Evolutionary conservation across 192 early-diverging fungal species (phyloP).

Genomic region (Piromyces sp.): DNA sequence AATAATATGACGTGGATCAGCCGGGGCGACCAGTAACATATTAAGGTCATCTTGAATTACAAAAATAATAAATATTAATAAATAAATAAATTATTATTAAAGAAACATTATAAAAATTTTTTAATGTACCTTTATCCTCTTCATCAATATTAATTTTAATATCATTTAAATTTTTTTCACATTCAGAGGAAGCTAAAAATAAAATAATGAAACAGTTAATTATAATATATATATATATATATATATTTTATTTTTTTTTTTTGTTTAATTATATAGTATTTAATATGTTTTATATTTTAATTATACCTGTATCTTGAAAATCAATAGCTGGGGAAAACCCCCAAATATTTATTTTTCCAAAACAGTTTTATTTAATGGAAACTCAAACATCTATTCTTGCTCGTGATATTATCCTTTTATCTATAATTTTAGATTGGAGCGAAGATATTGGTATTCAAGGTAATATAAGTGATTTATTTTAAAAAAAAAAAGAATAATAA

Average conservation of each 20-base stretch:
- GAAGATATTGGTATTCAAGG: constrained; percentile 10
- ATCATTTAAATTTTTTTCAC: not conserved
- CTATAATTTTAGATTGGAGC: constrained; percentile 11
- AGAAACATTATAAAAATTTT: not conserved
- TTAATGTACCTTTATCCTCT: not conserved
- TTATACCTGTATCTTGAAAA: not conserved
- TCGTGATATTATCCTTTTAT: constrained; percentile 22
- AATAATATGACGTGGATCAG: constrained; percentile 24
- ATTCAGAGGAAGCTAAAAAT: not conserved
- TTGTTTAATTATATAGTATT: no score
- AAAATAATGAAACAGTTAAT: no score
- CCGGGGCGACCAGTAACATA: constrained; percentile 20
- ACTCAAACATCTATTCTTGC: constrained; percentile 19
- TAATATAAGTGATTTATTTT: not conserved
- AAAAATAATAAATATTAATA: no score
- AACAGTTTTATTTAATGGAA: constrained; percentile 33
- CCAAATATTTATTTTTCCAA: not conserved
- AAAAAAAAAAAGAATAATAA: no score
- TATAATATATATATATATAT: not conserved
- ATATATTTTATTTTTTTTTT: not conserved
- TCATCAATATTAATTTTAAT: not conserved
- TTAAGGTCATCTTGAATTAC: constrained; percentile 5
- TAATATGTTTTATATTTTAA: not conserved
- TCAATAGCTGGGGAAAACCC: not conserved
- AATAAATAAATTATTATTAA: no score